These are phyloP conservation scores for Fagopyrum esculentum DNA, from an alignment of 148 eudicot species.

Conservation along the genomic window DNA sequence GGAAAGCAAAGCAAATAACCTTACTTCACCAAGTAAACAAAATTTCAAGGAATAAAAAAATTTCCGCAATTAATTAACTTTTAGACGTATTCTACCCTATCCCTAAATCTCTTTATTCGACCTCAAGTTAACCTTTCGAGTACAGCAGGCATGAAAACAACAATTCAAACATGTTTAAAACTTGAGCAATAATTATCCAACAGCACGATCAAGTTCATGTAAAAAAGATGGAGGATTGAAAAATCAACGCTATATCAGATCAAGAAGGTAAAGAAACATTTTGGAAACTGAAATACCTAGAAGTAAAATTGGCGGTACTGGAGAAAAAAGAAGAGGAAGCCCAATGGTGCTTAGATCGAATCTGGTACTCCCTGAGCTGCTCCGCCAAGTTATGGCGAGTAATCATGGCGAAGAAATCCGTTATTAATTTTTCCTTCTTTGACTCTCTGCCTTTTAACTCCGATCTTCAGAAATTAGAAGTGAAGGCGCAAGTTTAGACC, in stretches of 20 bases:
- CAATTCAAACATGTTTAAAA: not conserved
- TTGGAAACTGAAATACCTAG: slow-evolving; percentile 40
- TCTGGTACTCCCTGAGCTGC: slow-evolving; percentile 84
- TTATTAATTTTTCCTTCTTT: not conserved
- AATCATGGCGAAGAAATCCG: slow-evolving; percentile 38
- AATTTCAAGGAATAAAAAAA: not conserved
- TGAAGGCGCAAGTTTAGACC: not conserved
- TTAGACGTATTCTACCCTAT: not conserved
- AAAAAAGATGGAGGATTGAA: not conserved
- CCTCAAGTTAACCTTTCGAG: not conserved
- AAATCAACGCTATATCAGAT: not conserved
- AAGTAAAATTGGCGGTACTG: slow-evolving; percentile 49
- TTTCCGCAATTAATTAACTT: not conserved
- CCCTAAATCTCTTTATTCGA: not conserved
- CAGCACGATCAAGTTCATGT: not conserved
- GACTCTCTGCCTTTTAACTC: not conserved
- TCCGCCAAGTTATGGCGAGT: slow-evolving; percentile 91
- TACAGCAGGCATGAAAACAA: not conserved
- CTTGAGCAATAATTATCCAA: not conserved
- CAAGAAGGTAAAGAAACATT: not conserved
- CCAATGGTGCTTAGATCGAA: slow-evolving; percentile 87
- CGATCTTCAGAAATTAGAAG: not conserved
- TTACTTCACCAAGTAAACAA: not conserved
- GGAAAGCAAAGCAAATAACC: not conserved
- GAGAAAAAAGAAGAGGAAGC: slow-evolving; percentile 79